Conservation (phyloP, 2,329 filamentous ascomycete species). For the Scedosporium minutisporum region DNA sequence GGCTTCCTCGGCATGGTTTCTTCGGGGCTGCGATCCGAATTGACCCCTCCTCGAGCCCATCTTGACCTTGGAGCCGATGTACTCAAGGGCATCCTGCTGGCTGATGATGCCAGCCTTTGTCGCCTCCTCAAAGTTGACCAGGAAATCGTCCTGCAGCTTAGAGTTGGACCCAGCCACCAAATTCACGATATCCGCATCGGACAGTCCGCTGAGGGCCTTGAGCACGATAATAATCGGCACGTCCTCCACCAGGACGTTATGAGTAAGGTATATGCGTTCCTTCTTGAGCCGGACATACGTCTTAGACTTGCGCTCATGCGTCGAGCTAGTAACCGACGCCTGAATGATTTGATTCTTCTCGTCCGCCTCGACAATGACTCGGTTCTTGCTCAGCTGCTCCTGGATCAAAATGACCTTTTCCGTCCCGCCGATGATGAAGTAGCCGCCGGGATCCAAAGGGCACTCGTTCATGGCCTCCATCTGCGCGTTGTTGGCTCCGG, state of each 20-base stretch:
- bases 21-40: constrained; percentile 42
- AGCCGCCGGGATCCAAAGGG: constrained; percentile 88
- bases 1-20: constrained; percentile 83
- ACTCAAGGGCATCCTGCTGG: constrained; percentile 91
- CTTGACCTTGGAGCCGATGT: constrained; percentile 77
- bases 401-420: constrained; percentile 98
- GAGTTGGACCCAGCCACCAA: constrained; percentile 82
- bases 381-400: constrained; percentile 97
- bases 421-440: constrained; percentile 95
- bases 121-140: constrained; percentile 90
- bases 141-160: constrained; percentile 87
- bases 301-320: constrained; percentile 95
- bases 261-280: constrained; percentile 76
- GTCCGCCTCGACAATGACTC: constrained; percentile 92
- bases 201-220: constrained; percentile 86
- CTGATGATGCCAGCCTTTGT: constrained; percentile 78
- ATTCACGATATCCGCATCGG: constrained; percentile 89
- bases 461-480: constrained; percentile 95
- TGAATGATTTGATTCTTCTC: constrained; percentile 88
- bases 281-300: constrained; percentile 94
- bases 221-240: constrained; percentile 91
- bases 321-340: constrained; percentile 94
- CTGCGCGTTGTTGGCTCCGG: constrained; percentile 71
- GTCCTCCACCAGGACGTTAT: constrained; percentile 87
- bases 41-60: constrained; percentile 63